phyloP scores from a whole-genome alignment of 2,329 filamentous ascomycete genomes.

The Stachybotrys chartarum region DNA sequence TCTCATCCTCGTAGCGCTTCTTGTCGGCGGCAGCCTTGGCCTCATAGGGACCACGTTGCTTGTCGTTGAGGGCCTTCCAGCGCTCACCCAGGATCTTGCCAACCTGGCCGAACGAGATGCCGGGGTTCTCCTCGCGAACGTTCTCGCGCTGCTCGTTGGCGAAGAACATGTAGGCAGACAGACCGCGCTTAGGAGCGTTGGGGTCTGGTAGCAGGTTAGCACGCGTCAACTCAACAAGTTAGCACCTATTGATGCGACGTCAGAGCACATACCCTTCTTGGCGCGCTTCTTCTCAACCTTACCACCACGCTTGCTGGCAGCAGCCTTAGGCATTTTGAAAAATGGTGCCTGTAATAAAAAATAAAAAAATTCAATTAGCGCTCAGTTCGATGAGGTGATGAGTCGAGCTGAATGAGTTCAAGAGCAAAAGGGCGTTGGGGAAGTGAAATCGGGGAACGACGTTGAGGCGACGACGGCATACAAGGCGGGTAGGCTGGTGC shows the following conservation, averaged over 20 bases:
- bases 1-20: constrained; percentile 99
- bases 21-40: constrained; percentile 95
- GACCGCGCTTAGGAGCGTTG: constrained; percentile 97
- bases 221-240: too few relatives aligned
- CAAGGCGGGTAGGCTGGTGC: neutral
- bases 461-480: neutral
- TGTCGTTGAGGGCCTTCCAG: constrained; percentile 95
- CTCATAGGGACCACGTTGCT: constrained; percentile 90
- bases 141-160: constrained; percentile 99
- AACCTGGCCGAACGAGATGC: constrained; percentile 96
- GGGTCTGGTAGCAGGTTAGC: constrained; percentile 55
- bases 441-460: neutral
- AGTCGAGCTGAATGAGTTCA: too few relatives aligned
- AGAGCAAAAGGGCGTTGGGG: too few relatives aligned
- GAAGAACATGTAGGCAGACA: constrained; percentile 99
- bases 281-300: constrained; percentile 48
- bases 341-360: constrained; percentile 3
- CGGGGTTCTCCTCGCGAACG: constrained; percentile 96
- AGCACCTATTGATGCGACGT: neutral
- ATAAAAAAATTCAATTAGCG: too few relatives aligned
- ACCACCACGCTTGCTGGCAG: constrained; percentile 41
- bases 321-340: constrained; percentile 52
- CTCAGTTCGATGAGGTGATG: too few relatives aligned
- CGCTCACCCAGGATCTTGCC: constrained; percentile 97
- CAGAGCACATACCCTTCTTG: constrained; percentile 50